Base-by-base conservation (phyloP, 2,329 filamentous ascomycete species). In the Simplicillium sp. region DNA sequence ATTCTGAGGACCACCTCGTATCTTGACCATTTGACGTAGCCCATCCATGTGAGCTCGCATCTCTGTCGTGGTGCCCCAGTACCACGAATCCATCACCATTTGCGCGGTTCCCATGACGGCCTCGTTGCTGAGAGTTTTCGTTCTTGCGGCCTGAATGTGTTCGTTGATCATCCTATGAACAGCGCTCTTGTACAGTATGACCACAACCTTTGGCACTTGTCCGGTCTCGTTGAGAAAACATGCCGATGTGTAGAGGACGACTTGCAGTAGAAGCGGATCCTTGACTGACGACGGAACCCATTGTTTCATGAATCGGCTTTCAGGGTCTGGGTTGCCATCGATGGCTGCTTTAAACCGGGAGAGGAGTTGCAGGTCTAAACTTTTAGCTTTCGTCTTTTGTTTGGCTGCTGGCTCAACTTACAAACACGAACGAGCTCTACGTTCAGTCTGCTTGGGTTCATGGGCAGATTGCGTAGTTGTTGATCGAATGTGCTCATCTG, bases 81-180 rank as follows among this genome's bases (percentile, higher is more conserved):
- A 73, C 71, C 72, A 76, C 43, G 73, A 71, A 36, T 71, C 64
- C 17, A 70, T 53, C 16, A 70, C 61, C 44, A 74, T 60, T 49
- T 73, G 71, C 1, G 67, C 54, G 5, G 73, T 67, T 3, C 61
- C 68, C 5, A 70, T 61, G 32, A 75, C 64, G 4, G 65, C 62
- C 28, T 65, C 61, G 45, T 73, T 70, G 39, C 57, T 65, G 1
- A 63, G 62, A n/a, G 20, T 5, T 25, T 59, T 54, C 14, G 56
- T 50, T 2, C 52, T 49, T 3, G 58, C 48, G 14, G 59, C 52
- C 31, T 55, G 55, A 13, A 75, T 61, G 33, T 69, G 66, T 33
- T 66, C 59, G 45, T 73, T 73, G 28, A 75, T 58, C 53, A 69
- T 61, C 32, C 54, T 54, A 42, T 68, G 67, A 3, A 66, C 65